Percentiles rank a stretch among this genome's conserved stretches.
Evolutionary conservation across 108 stramenopile species (phyloP).

Genomic region (Stephanodiscus triporus): DNA sequence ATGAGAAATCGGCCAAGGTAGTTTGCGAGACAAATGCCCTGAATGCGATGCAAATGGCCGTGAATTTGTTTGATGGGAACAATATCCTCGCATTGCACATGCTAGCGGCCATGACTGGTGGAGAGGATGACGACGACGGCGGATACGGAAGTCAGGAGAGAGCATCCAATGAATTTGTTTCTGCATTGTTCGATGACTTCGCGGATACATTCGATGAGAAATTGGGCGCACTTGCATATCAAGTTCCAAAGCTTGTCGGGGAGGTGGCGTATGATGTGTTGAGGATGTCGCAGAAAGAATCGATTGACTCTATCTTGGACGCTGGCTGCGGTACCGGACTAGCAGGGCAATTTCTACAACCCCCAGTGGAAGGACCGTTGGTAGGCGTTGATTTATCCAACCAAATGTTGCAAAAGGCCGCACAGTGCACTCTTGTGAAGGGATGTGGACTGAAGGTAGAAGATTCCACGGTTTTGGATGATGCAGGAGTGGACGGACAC

Average conservation of each 20-base stretch:
- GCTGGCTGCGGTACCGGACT: constrained; percentile 83
- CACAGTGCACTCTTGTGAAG: constrained; percentile 52
- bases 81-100: constrained; percentile 53
- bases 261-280: constrained; percentile 38
- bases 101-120: constrained; percentile 49
- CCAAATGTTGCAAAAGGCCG: constrained; percentile 73
- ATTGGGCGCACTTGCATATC: constrained; percentile 57
- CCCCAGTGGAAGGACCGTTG: constrained; percentile 51
- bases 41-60: constrained; percentile 69
- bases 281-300: constrained; percentile 17
- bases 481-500: constrained; percentile 25
- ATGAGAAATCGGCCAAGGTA: constrained; percentile 30
- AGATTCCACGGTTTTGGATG: constrained; percentile 2
- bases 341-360: constrained; percentile 60
- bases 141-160: constrained; percentile 40
- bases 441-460: constrained; percentile 60
- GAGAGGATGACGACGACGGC: constrained; percentile 16
- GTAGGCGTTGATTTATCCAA: constrained; percentile 73
- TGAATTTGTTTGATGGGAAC: constrained; percentile 59
- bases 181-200: constrained; percentile 80
- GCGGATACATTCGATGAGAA: constrained; percentile 80
- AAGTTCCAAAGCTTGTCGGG: constrained; percentile 67
- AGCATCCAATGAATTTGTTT: constrained; percentile 75
- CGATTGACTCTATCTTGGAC: constrained; percentile 58
- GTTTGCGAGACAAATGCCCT: constrained; percentile 65